A percentile compares a stretch with the other conserved stretches of the same genome.
phyloP scores from a whole-genome alignment of 73 alveolate species.

The Strombidium stylifer region DNA sequence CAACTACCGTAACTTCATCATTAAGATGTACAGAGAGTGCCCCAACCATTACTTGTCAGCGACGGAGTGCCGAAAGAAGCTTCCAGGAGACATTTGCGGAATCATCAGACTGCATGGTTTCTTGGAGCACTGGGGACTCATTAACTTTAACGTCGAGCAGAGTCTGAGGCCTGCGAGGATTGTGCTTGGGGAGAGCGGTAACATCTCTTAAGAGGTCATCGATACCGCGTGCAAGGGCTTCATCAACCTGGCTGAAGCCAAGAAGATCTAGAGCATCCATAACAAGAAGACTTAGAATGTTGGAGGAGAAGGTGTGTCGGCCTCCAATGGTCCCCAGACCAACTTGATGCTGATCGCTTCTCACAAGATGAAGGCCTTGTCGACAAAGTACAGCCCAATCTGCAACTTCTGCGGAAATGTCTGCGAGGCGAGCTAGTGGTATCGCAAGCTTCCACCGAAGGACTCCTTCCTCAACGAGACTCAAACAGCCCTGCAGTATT shows the following conservation, averaged over 20 bases:
- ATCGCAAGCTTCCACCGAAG: constrained; percentile 19
- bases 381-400: constrained; percentile 81
- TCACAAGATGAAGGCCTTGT: constrained; percentile 63
- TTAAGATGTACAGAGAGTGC: constrained; percentile 89
- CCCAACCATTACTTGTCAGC: constrained; percentile 92
- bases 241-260: constrained; percentile 27
- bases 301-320: constrained; percentile 36
- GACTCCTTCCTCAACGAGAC: constrained; percentile 48
- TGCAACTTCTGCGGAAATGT: constrained; percentile 88
- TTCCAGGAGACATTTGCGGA: constrained; percentile 98
- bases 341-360: constrained; percentile 37
- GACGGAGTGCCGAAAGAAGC: constrained; percentile 94
- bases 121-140: constrained; percentile 97
- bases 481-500: constrained; percentile 40
- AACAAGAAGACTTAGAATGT: constrained; percentile 3
- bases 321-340: neutral
- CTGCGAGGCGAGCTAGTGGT: constrained; percentile 89
- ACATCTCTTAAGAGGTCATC: neutral
- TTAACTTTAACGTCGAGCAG: constrained; percentile 96
- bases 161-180: constrained; percentile 85
- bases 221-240: constrained; percentile 40
- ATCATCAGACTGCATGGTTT: constrained; percentile 94
- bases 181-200: constrained; percentile 51
- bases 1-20: constrained; percentile 95
- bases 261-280: neutral